These are phyloP conservation scores for Candida taoyuanica DNA, from an alignment of 805 yeast genomes.

Conservation along the genomic window DNA sequence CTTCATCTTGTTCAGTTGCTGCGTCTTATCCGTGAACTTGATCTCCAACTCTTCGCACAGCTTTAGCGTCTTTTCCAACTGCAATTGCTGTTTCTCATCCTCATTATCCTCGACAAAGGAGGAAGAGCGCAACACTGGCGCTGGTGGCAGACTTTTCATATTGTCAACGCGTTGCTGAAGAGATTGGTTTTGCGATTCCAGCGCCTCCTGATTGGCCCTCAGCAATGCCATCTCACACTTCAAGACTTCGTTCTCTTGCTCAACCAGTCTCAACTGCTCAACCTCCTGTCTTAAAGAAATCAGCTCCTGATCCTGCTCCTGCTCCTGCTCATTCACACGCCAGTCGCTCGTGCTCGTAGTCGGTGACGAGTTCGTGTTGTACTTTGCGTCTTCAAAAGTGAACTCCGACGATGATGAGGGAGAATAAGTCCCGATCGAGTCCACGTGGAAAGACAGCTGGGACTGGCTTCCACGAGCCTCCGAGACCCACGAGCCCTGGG, in stretches of 20 bases:
- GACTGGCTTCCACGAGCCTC: too few species aligned
- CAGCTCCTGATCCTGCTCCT: slow-evolving; percentile 4
- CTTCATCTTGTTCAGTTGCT: slow-evolving; percentile 11
- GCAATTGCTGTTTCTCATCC: neutral
- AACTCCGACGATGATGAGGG: slow-evolving; percentile 10
- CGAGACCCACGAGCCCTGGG: too few species aligned
- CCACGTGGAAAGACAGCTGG: too few species aligned
- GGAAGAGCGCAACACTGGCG: neutral
- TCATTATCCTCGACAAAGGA: neutral
- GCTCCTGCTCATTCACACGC: slow-evolving; percentile 2
- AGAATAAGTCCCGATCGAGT: slow-evolving; percentile 9
- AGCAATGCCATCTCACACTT: slow-evolving; percentile 12
- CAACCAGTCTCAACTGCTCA: slow-evolving; percentile 9
- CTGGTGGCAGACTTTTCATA: neutral
- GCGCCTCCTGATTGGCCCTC: slow-evolving; percentile 1
- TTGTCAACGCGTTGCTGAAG: neutral
- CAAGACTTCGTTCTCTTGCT: slow-evolving; percentile 10
- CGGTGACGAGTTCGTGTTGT: slow-evolving; percentile 18
- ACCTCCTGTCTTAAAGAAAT: slow-evolving; percentile 5
- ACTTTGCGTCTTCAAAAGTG: slow-evolving; percentile 8
- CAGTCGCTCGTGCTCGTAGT: slow-evolving; percentile 12
- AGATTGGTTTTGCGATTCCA: neutral
- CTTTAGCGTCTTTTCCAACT: slow-evolving; percentile 1
- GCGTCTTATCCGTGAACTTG: slow-evolving; percentile 8
- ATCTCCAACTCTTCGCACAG: slow-evolving; percentile 10